These are phyloP conservation scores for Angophora floribunda DNA, from an alignment of 345 rosid species.

Conservation along the genomic window DNA sequence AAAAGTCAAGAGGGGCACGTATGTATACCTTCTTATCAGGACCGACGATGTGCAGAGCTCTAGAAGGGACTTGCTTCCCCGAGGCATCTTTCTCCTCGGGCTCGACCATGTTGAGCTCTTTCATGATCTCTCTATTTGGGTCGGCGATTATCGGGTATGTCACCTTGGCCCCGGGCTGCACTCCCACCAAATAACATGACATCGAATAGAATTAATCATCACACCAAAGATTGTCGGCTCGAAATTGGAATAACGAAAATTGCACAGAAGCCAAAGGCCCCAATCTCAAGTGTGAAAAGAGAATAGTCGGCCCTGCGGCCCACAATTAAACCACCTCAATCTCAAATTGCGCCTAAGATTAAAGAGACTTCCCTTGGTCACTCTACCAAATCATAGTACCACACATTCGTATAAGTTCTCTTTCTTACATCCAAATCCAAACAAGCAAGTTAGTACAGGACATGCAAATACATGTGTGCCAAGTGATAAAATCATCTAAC, in stretches of 20 bases:
- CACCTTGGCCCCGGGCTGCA: constrained; percentile 27
- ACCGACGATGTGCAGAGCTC: constrained; percentile 72
- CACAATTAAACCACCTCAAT: not conserved
- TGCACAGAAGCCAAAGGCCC: not conserved
- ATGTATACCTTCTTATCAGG: constrained; percentile 43
- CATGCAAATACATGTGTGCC: not conserved
- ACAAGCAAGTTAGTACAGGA: not conserved
- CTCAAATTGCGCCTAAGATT: not conserved
- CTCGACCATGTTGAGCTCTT: constrained; percentile 76
- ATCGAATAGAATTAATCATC: not conserved
- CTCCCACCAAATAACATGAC: not conserved
- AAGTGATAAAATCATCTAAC: not conserved
- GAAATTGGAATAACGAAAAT: not conserved
- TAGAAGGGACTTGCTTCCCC: constrained; percentile 37
- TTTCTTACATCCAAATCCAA: not conserved
- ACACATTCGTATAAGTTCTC: not conserved
- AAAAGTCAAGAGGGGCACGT: accelerated
- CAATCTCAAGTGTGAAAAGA: not conserved
- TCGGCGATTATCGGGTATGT: constrained; percentile 65
- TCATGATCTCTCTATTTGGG: constrained; percentile 43
- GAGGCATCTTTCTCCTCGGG: constrained; percentile 44
- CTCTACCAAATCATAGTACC: not conserved
- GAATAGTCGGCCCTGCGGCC: not conserved
- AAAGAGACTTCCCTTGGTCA: not conserved
- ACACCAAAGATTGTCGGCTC: not conserved